Evolutionary conservation across 169 alveolate species (phyloP).

Genomic region (Ichthyophthirius multifiliis): DNA sequence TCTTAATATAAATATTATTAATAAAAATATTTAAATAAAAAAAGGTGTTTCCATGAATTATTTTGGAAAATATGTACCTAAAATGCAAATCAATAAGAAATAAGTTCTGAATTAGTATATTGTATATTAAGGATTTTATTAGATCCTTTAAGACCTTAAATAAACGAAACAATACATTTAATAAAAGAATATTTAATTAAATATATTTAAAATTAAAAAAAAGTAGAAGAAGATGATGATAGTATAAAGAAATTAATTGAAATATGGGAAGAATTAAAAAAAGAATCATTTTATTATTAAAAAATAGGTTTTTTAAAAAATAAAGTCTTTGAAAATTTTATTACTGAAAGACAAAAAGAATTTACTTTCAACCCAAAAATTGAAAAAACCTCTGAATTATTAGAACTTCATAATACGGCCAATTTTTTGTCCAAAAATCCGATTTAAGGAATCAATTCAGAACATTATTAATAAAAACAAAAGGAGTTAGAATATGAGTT

Average conservation of each 20-base stretch:
- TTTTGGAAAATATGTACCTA: neutral
- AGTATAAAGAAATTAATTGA: neutral
- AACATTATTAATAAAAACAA: neutral
- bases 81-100: neutral
- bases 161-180: neutral
- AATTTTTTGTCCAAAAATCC: neutral
- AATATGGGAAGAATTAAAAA: neutral
- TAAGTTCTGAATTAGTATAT: neutral
- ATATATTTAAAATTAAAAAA: neutral
- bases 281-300: neutral
- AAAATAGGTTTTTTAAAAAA: neutral
- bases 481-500: neutral
- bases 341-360: neutral
- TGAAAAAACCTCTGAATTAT: neutral
- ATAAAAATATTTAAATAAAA: neutral
- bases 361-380: neutral
- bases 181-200: neutral
- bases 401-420: neutral
- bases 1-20: too few species aligned
- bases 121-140: neutral
- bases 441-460: neutral
- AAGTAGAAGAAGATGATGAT: neutral
- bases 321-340: neutral
- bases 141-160: neutral
- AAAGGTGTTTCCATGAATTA: neutral